phyloP scores from a whole-genome alignment of 1,139 yeast species.

The Ashbya aceris region DNA sequence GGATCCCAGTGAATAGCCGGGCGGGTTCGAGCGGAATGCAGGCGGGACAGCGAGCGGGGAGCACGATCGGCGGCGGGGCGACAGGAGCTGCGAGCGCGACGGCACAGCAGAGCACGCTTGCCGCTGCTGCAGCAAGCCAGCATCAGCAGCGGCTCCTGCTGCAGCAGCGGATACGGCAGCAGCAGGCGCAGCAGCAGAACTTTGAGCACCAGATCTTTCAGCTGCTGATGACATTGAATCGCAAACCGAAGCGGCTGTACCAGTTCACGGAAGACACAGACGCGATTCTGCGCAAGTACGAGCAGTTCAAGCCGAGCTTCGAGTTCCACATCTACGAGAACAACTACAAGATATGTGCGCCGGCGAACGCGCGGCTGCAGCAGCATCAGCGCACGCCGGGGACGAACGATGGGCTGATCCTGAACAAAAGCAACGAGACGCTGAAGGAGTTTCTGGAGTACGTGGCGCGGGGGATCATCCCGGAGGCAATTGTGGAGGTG shows the following conservation, averaged over 20 bases:
- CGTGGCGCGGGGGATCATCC: slow-evolving; percentile 74
- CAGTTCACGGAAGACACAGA: slow-evolving; percentile 64
- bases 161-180: slow-evolving; percentile 33
- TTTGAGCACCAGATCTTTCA: slow-evolving; percentile 37
- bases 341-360: slow-evolving; percentile 51
- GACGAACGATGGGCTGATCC: slow-evolving; percentile 54
- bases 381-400: slow-evolving; percentile 27
- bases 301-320: slow-evolving; percentile 70
- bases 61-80: slow-evolving; percentile 8
- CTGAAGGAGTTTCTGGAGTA: slow-evolving; percentile 70
- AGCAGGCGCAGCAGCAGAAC: slow-evolving; percentile 37
- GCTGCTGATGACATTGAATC: slow-evolving; percentile 24
- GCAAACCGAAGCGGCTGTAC: slow-evolving; percentile 38
- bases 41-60: neutral
- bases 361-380: slow-evolving; percentile 32
- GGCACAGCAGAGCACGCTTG: slow-evolving; percentile 16
- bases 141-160: slow-evolving; percentile 26
- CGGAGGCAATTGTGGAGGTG: slow-evolving; percentile 82
- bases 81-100: slow-evolving; percentile 13
- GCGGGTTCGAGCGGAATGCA: neutral
- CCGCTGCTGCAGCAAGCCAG: slow-evolving; percentile 22
- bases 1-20: slow-evolving; percentile 20
- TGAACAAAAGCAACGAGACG: slow-evolving; percentile 75
- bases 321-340: slow-evolving; percentile 86
- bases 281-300: slow-evolving; percentile 68